Conservation (phyloP, 805 yeast genomes). For the Phaffomyces opuntiae region DNA sequence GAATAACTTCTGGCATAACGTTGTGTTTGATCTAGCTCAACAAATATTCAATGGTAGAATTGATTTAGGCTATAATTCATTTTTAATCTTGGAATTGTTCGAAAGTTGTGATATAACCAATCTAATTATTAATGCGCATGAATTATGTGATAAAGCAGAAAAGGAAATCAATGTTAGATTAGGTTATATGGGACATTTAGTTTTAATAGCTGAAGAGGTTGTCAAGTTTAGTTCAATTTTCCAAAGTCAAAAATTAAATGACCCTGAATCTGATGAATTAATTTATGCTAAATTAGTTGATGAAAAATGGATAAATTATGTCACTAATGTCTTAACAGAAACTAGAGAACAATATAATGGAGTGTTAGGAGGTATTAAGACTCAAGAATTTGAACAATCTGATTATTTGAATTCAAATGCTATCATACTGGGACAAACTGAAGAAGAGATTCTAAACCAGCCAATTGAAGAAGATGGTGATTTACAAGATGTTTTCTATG, state of each 20-base stretch:
- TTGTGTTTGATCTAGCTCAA: constrained; percentile 77
- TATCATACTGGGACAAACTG: constrained; percentile 22
- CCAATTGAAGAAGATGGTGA: constrained; percentile 4
- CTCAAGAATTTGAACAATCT: constrained; percentile 18
- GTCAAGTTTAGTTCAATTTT: constrained; percentile 62
- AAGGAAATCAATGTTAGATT: constrained; percentile 58
- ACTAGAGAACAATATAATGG: constrained; percentile 85
- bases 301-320: constrained; percentile 65
- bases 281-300: constrained; percentile 26
- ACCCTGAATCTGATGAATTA: constrained; percentile 18
- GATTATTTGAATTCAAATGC: constrained; percentile 19
- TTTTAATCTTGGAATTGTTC: constrained; percentile 53
- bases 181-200: constrained; percentile 96
- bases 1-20: constrained; percentile 82
- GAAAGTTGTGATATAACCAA: constrained; percentile 52
- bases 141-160: constrained; percentile 53
- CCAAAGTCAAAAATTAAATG: constrained; percentile 21
- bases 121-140: constrained; percentile 59
- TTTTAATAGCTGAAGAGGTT: constrained; percentile 91
- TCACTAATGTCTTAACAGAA: constrained; percentile 64
- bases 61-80: constrained; percentile 70
- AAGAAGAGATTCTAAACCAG: constrained; percentile 22
- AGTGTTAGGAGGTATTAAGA: constrained; percentile 60
- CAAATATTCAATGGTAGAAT: constrained; percentile 71
- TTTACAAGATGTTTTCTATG: neutral